These are phyloP conservation scores for Haplosporangium gracile DNA, from an alignment of 192 early-diverging fungal species.

Conservation along the genomic window DNA sequence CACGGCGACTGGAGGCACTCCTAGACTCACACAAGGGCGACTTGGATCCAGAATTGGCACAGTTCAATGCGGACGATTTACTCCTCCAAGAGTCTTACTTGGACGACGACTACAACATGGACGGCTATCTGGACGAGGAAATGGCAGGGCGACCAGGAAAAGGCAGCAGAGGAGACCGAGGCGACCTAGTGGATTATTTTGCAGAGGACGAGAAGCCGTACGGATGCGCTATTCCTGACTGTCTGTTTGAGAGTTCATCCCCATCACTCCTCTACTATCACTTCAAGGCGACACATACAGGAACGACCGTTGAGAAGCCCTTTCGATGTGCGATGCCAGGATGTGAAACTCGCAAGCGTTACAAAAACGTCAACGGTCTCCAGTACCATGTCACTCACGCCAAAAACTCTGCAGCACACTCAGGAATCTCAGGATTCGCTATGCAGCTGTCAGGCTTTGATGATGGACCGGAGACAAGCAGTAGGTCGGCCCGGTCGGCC, in stretches of 20 bases:
- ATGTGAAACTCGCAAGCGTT: conserved; percentile 81
- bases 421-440: conserved; percentile 13
- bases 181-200: background rate
- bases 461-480: background rate
- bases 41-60: background rate
- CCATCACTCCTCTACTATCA: conserved; percentile 53
- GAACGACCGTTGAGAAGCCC: conserved; percentile 70
- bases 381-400: conserved; percentile 85
- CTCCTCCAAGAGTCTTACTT: conserved; percentile 33
- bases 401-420: conserved; percentile 41
- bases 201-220: conserved; percentile 48
- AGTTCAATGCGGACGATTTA: conserved; percentile 26
- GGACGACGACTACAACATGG: conserved; percentile 27
- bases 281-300: conserved; percentile 46
- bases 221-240: conserved; percentile 44
- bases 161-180: conserved; percentile 13
- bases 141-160: background rate
- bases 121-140: conserved; percentile 8
- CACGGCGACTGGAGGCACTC: conserved; percentile 18
- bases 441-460: background rate
- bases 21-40: conserved; percentile 28
- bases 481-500: background rate
- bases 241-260: conserved; percentile 40
- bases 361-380: conserved; percentile 88
- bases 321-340: conserved; percentile 78